Base-by-base conservation (phyloP, 2,329 filamentous ascomycete species). In the Neocatenulostroma microsporum region DNA sequence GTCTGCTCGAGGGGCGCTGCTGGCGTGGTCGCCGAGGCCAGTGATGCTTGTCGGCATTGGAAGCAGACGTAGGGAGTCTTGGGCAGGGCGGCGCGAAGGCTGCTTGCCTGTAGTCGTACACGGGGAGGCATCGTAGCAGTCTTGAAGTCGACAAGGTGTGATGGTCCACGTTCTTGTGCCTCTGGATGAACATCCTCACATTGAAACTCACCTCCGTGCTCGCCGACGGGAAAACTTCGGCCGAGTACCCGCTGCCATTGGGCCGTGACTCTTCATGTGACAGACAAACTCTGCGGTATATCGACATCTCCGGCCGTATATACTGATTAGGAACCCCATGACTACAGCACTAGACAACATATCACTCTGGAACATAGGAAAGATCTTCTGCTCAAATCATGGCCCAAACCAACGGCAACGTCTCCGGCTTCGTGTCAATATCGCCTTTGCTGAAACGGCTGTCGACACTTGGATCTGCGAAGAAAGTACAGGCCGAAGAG, bases 361-460 rank as follows among this genome's bases (percentile, higher is more conserved):
- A 8, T 10, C 21, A 14, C 12, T 19, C 29, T 31, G 17, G 29
- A 18, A 20, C 17, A 18, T 31, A 10, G 29, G 29, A 17, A 31
- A 10, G 8, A 13, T 18, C 10, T 15, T 31, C 18, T 31, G 29
- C 29, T 31, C 29, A 20, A 31, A 15, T 12, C 14, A 48, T 49
- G 45, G 30, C 42, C 12, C 19, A 36, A 21, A 23, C 39, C 34
- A 37, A 46, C 24, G 13, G 28, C 34, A 36, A 28, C 21, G 5
- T 19, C 5, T 30, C 17, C 34, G 28, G 47, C 34, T 44, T 36
- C 31, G 60, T 66, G 41, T 69, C 66, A 50, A 82, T 88, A 61
- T 83, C 82, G 47, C 77, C 79, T 25, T 68, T 89, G 21, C 73
- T 89, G 40, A 78, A 78, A 55, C 76, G 82, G 41, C 70, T 89